These are phyloP conservation scores for Ceratobasidium sp. DNA, from an alignment of 1,284 basidiomycete species.

Conservation along the genomic window DNA sequence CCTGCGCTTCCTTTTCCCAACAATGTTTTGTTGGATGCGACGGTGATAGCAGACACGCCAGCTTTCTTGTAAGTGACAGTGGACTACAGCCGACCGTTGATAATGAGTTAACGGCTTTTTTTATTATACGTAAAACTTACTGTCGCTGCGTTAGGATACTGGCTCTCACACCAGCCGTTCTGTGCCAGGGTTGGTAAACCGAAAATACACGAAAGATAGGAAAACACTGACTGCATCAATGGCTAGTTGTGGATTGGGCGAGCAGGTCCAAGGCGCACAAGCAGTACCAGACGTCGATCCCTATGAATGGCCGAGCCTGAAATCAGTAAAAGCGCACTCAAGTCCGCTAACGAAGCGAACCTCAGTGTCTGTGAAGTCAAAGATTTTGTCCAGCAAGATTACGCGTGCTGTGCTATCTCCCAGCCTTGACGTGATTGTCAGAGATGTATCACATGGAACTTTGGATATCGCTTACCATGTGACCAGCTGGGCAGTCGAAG, in stretches of 20 bases:
- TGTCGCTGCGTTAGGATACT: conserved; percentile 47
- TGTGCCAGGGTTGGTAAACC: not conserved
- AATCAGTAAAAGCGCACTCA: conserved; percentile 38
- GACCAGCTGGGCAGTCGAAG: conserved; percentile 51
- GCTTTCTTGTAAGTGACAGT: conserved; percentile 44
- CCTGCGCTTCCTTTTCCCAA: conserved; percentile 50
- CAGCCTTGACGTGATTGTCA: conserved; percentile 44
- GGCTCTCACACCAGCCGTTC: conserved; percentile 53
- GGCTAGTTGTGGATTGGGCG: conserved; percentile 52
- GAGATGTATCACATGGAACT: too few species aligned
- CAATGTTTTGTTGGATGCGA: conserved; percentile 52
- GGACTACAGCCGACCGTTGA: conserved; percentile 37
- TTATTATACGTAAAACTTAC: not conserved
- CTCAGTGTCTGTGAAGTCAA: conserved; percentile 51
- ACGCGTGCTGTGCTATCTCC: conserved; percentile 52
- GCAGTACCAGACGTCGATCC: conserved; percentile 45
- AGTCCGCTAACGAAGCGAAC: not conserved
- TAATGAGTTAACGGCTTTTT: not conserved
- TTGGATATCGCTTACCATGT: conserved; percentile 46
- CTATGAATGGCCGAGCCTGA: conserved; percentile 45
- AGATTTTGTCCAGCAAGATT: conserved; percentile 53
- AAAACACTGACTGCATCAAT: conserved; percentile 47
- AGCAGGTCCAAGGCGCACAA: conserved; percentile 53
- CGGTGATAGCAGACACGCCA: conserved; percentile 44
- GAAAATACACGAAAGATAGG: not conserved